Evolutionary conservation across 108 stramenopile species (phyloP).

Genomic region (Parmales sp.): DNA sequence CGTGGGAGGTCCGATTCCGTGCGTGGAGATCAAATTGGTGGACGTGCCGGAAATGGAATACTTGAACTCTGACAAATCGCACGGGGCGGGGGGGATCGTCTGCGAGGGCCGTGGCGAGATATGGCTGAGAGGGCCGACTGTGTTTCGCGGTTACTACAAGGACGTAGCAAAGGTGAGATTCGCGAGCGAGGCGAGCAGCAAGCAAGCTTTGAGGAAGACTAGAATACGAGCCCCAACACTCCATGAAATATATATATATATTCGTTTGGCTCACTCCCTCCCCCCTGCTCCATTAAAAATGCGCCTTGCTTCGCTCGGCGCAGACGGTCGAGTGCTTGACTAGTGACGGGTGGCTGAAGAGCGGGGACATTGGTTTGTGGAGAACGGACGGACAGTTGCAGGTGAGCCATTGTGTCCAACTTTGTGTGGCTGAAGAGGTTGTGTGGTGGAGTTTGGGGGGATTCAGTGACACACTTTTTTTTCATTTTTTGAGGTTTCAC

Average conservation of each 20-base stretch:
- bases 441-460: too few relatives aligned
- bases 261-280: too few relatives aligned
- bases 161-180: slow-evolving; percentile 81
- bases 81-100: slow-evolving; percentile 45
- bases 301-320: too few relatives aligned
- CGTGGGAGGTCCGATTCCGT: slow-evolving; percentile 78
- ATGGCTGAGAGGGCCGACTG: slow-evolving; percentile 81
- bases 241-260: too few relatives aligned
- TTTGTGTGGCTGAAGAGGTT: too few relatives aligned
- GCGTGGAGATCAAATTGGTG: slow-evolving; percentile 68
- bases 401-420: too few relatives aligned
- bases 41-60: slow-evolving; percentile 96
- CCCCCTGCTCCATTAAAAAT: too few relatives aligned
- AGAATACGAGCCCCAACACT: too few relatives aligned
- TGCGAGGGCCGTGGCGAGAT: slow-evolving; percentile 87
- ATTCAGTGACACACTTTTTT: too few relatives aligned
- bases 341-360: slow-evolving; percentile 93
- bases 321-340: too few relatives aligned
- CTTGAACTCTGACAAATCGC: slow-evolving; percentile 62
- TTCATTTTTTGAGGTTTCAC: too few relatives aligned
- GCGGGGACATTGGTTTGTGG: slow-evolving; percentile 95
- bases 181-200: slow-evolving; percentile 71
- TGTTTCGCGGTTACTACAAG: slow-evolving; percentile 95
- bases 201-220: too few relatives aligned
- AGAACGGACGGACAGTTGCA: slow-evolving; percentile 67